These are phyloP conservation scores for Phalaenopsis equestris DNA, from an alignment of 106 monocot species.

Conservation along the genomic window DNA sequence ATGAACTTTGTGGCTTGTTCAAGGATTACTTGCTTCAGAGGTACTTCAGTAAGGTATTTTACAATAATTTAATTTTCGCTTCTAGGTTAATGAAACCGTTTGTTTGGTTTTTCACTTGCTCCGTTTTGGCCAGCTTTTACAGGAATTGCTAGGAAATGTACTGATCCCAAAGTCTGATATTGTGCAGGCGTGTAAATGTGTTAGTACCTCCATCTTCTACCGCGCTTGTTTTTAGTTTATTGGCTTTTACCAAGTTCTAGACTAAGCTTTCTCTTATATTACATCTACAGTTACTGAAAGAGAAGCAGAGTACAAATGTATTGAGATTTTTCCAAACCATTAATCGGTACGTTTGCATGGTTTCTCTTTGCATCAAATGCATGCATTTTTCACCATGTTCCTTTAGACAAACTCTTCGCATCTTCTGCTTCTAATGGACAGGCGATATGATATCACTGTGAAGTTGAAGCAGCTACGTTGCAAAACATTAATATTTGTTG, in stretches of 20 bases:
- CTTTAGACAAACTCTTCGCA: neutral
- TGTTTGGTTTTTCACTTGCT: neutral
- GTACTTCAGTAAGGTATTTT: slow-evolving; percentile 73
- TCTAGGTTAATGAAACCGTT: neutral
- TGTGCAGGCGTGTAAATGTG: slow-evolving; percentile 66
- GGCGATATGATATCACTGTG: slow-evolving; percentile 50
- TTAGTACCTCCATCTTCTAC: slow-evolving; percentile 22
- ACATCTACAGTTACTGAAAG: slow-evolving; percentile 42
- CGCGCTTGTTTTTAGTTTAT: neutral
- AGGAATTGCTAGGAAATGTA: slow-evolving; percentile 51
- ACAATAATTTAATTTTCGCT: neutral
- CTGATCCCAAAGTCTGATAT: slow-evolving; percentile 52
- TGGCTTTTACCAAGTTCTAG: neutral
- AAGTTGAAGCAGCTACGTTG: slow-evolving; percentile 41
- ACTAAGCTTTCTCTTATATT: neutral
- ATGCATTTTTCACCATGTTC: neutral
- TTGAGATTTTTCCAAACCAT: slow-evolving; percentile 61
- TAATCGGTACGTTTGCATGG: slow-evolving; percentile 34
- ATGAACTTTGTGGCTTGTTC: slow-evolving; percentile 67
- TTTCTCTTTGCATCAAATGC: neutral
- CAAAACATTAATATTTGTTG: slow-evolving; percentile 46
- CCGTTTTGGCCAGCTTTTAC: neutral
- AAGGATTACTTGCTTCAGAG: slow-evolving; percentile 68
- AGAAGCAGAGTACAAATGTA: slow-evolving; percentile 44
- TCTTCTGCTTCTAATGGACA: slow-evolving; percentile 7